Base-by-base conservation (phyloP, 108 stramenopile genomes). In the Cylindrotheca fusiformis region DNA sequence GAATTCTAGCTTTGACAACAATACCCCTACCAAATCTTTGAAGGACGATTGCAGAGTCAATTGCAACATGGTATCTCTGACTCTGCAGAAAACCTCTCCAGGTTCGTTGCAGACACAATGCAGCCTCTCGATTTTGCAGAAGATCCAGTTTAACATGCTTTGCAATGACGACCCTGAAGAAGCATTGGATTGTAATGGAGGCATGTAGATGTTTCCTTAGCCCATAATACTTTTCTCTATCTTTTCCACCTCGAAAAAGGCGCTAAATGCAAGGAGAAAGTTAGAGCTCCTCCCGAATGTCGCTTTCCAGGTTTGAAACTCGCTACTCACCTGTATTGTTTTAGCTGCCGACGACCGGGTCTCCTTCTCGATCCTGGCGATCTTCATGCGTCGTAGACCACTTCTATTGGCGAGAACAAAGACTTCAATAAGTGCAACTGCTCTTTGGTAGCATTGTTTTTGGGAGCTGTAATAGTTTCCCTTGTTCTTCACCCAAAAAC, bases 401-500 rank as follows among this genome's bases (percentile, higher is more conserved):
- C 56, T 17, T 17, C 58, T 46, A 32, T 72, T 31, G 3, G 30
- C 36, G 5, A 32, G 32, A 26, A 79, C 57, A 54, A 84, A 83
- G 4, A 30, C 17, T 44, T 88, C 87, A 4, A 88, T 67, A 10
- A 62, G 67, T 22, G 67, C 25, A 59, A 89, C 82, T n/a, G 81
- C 55, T 32, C 21, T n/a, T 5, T 45, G 52, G 59, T 79, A 85
- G 23, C 58, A 56, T 19, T 21, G 30, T 48, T 49, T 31, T 60
- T 77, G 78, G 48, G 54, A 36, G 1, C 32, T 45, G 55, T 75
- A 82, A 54, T 84, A 86, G 17, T 53, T 55, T 0, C 71, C 63
- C 64, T 59, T 78, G 60, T 71, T 25, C 22, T 48, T n/a, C 29
- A 29, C 48, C 85, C 84, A 85, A 31, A 48, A 25, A 6, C 18